Base-by-base conservation (phyloP, 805 yeast genomes). In the Suhomyces kilbournensis region DNA sequence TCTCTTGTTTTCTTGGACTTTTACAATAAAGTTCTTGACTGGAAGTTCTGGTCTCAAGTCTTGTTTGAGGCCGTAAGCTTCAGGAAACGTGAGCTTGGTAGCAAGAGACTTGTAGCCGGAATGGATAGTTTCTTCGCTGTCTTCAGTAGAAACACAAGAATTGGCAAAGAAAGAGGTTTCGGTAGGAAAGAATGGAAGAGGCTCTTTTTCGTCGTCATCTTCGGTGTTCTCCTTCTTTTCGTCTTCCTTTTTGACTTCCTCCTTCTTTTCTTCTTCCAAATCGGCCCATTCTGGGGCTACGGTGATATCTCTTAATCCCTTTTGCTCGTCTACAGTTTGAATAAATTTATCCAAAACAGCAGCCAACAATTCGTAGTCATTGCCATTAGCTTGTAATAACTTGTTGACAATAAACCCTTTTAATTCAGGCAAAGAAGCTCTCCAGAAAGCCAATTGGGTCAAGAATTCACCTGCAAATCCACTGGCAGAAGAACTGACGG, bases 21-120 rank as follows among this genome's bases (percentile, higher is more conserved):
- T 90, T 52, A 91, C 96, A 48, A 91, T 80, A 64, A 84, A 91
- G 74, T 88, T 91, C 67, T 86, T 77, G 48, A 88, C 86, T 20
- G 97, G 90, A 56, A 90, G 76, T 61, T 93, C 98, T 25, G 98
- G 98, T 74, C 97, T 86, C 65, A 93, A 78, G 7, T 77, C 74
- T 46, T 75, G 67, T n/a, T 69, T 59, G 46, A 83, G 75, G 15
- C 71, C 76, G 63, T 75, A 93, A 7, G 97, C 92, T 70, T 93
- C 97, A 49, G 81, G 78, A 81, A 93, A 93, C 14, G 88, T 79
- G 53, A 92, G 67, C 61, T 82, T 85, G 72, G 87, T 84, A 22
- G 91, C 82, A 46, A 86, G 72, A 38, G 83, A 87, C 20, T 69
- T 57, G 48, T 65, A 64, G 1, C 69, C 66, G 32, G 63, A 46